Percentiles rank a stretch among this genome's conserved stretches.
phyloP scores from a whole-genome alignment of 306 rosid genomes.

The Comarum palustre region DNA sequence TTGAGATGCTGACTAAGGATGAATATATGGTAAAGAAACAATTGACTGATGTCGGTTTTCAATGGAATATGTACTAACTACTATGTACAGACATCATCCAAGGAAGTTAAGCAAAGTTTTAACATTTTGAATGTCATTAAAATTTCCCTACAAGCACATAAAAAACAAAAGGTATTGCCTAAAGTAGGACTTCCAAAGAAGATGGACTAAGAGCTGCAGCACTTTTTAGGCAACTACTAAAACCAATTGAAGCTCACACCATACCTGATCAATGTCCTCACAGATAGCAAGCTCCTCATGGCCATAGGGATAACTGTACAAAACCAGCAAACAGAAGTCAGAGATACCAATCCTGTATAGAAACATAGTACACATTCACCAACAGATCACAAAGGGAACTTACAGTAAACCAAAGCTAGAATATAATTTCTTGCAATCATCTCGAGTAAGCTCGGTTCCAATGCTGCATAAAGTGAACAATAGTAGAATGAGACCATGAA shows the following conservation, averaged over 20 bases:
- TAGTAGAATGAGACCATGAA: constrained; percentile 10
- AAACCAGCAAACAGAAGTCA: constrained; percentile 24
- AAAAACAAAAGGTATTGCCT: background rate
- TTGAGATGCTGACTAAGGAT: background rate
- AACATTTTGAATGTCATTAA: background rate
- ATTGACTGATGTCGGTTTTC: background rate
- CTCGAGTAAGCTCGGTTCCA: constrained; percentile 97
- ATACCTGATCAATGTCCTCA: constrained; percentile 97
- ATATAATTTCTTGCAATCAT: constrained; percentile 85
- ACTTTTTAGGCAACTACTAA: constrained; percentile 7
- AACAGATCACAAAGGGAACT: constrained; percentile 31
- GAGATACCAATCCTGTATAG: constrained; percentile 20
- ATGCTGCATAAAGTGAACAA: constrained; percentile 51
- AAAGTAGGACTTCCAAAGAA: background rate
- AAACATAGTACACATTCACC: constrained; percentile 4
- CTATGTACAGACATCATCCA: background rate
- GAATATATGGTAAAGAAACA: background rate
- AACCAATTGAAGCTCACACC: constrained; percentile 13
- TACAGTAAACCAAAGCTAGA: constrained; percentile 94
- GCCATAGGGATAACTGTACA: constrained; percentile 80
- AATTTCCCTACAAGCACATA: background rate
- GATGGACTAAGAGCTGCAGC: background rate
- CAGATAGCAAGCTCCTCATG: constrained; percentile 93
- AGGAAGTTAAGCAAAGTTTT: background rate
- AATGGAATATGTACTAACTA: background rate